Percentiles rank a stretch among this genome's conserved stretches.
Evolutionary conservation across 495 filamentous ascomycete genomes (phyloP).

Genomic region (Neurospora intermedia): DNA sequence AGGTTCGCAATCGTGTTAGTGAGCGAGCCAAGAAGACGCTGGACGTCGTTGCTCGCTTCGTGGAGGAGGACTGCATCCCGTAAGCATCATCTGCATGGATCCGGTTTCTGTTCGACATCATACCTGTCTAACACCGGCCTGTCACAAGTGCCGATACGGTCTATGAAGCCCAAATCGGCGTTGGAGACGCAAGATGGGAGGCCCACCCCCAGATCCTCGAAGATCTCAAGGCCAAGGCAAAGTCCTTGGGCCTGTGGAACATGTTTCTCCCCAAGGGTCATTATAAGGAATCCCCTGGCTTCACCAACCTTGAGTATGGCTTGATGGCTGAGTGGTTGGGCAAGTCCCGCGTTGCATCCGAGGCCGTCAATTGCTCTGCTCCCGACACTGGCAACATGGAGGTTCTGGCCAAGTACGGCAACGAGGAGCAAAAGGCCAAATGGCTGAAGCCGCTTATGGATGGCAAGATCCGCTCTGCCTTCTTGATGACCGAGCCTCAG

Average conservation of each 20-base stretch:
- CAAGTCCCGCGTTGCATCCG: conserved; percentile 64
- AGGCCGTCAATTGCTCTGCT: conserved; percentile 85
- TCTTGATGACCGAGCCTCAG: conserved; percentile 88
- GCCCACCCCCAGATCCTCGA: conserved; percentile 74
- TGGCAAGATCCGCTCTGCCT: conserved; percentile 77
- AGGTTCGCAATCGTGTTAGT: conserved; percentile 55
- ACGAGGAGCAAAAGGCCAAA: conserved; percentile 74
- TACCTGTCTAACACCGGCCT: conserved; percentile 5
- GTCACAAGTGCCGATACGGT: conserved; percentile 56
- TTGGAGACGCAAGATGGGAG: conserved; percentile 63
- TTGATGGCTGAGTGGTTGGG: conserved; percentile 88
- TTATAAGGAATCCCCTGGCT: conserved; percentile 87
- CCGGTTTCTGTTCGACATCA: conserved; percentile 3
- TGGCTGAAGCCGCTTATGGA: conserved; percentile 80
- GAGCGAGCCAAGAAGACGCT: conserved; percentile 63
- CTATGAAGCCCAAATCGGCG: conserved; percentile 66
- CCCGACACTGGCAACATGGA: conserved; percentile 97
- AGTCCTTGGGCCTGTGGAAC: conserved; percentile 88
- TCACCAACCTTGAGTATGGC: conserved; percentile 84
- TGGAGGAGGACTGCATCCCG: conserved; percentile 91
- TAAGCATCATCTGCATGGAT: conserved; percentile 22
- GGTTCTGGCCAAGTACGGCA: conserved; percentile 86
- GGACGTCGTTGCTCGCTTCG: conserved; percentile 78
- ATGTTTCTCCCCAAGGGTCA: conserved; percentile 93
- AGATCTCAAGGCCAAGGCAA: conserved; percentile 75